phyloP scores from a whole-genome alignment of 2,329 filamentous ascomycete genomes.

The Ceratocystis harringtonii region DNA sequence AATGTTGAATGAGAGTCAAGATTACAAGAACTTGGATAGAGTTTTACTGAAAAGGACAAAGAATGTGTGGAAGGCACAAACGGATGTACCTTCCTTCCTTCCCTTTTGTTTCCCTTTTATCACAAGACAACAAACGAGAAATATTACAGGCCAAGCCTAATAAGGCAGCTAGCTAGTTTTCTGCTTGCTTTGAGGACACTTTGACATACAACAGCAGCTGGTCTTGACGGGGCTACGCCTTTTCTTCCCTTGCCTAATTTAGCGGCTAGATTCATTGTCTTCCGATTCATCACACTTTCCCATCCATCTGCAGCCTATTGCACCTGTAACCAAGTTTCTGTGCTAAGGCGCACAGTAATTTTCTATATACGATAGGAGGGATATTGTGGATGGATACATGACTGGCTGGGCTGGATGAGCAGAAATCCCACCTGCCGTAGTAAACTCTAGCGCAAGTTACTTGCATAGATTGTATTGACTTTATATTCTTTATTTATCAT shows the following conservation, averaged over 20 bases:
- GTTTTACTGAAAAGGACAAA: not conserved
- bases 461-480: not conserved
- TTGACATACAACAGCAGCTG: not conserved
- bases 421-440: not conserved
- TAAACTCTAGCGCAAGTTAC: not conserved
- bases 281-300: not conserved
- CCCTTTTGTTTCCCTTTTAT: constrained; percentile 1
- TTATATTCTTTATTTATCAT: too few species aligned
- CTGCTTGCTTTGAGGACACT: not conserved
- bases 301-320: not conserved
- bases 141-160: not conserved
- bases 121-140: not conserved
- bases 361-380: not conserved
- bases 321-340: not conserved
- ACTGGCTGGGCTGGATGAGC: too few species aligned
- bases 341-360: not conserved
- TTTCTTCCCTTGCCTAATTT: not conserved
- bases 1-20: too few species aligned
- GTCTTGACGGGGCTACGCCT: not conserved
- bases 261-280: not conserved
- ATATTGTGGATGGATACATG: too few species aligned
- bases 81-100: not conserved
- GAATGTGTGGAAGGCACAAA: constrained; percentile 5
- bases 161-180: not conserved
- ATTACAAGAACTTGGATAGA: too few species aligned